Percentiles rank a stretch among this genome's conserved stretches.
Conservation (phyloP, 2,329 filamentous ascomycete species). For the Curvularia sp. region DNA sequence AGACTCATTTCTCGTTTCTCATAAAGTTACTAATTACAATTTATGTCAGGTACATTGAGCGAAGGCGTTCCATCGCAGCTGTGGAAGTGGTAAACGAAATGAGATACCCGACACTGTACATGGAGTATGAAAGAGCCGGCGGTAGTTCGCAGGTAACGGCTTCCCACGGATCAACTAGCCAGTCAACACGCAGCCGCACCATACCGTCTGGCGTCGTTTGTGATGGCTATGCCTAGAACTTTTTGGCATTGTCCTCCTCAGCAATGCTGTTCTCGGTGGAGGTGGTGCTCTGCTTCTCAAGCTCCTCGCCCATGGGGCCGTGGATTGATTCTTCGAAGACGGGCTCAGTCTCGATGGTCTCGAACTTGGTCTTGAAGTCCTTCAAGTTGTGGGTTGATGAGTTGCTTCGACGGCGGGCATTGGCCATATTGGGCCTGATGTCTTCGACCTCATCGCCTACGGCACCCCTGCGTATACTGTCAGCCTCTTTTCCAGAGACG, state of each 20-base stretch:
- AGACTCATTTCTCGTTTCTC: slow-evolving; percentile 19
- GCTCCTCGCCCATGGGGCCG: slow-evolving; percentile 66
- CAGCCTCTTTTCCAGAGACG: slow-evolving; percentile 16
- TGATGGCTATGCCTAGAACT: slow-evolving; percentile 44
- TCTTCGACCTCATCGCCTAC: slow-evolving; percentile 85
- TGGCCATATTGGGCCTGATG: slow-evolving; percentile 80
- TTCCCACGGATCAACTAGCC: slow-evolving; percentile 36
- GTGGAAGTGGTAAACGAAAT: slow-evolving; percentile 15
- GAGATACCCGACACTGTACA: slow-evolving; percentile 32
- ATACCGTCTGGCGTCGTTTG: not conserved
- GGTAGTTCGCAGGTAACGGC: slow-evolving; percentile 22
- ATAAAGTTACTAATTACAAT: slow-evolving; percentile 28
- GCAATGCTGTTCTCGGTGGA: slow-evolving; percentile 64
- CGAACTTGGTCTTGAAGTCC: slow-evolving; percentile 96
- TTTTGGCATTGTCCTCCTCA: slow-evolving; percentile 60
- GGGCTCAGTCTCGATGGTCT: slow-evolving; percentile 85
- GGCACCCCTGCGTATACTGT: slow-evolving; percentile 70
- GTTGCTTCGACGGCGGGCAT: slow-evolving; percentile 91
- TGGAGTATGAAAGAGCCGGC: slow-evolving; percentile 19
- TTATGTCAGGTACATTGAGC: slow-evolving; percentile 18
- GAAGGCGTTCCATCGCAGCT: slow-evolving; percentile 25
- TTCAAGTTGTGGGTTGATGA: slow-evolving; percentile 75
- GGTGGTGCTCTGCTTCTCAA: slow-evolving; percentile 61
- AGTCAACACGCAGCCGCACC: slow-evolving; percentile 30
- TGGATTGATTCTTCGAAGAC: slow-evolving; percentile 90